phyloP scores from a whole-genome alignment of 768 basidiomycete species.

The Mycena albidolilacea region DNA sequence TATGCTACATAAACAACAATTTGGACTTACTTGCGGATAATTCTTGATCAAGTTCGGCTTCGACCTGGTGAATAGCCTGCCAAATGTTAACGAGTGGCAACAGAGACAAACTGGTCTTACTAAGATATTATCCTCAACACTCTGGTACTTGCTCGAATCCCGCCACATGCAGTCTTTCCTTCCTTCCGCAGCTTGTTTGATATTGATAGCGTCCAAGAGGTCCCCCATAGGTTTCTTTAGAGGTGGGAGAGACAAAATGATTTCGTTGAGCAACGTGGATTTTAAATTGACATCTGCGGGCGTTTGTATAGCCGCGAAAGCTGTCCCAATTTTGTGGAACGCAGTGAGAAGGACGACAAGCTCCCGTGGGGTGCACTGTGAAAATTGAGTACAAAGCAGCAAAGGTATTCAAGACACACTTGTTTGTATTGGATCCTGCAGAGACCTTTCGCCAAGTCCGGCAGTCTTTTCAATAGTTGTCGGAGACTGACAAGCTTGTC shows the following conservation, averaged over 20 bases:
- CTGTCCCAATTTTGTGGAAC: constrained; percentile 76
- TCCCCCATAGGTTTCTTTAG: constrained; percentile 68
- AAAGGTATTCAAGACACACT: constrained; percentile 55
- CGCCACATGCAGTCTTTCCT: constrained; percentile 81
- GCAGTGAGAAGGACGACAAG: constrained; percentile 82
- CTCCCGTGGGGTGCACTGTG: constrained; percentile 87
- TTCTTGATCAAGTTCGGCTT: constrained; percentile 81
- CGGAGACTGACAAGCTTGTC: constrained; percentile 78
- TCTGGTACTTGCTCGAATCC: constrained; percentile 61
- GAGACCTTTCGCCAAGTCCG: constrained; percentile 90
- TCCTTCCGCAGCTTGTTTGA: constrained; percentile 76
- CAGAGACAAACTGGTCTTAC: constrained; percentile 53
- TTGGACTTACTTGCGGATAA: constrained; percentile 70
- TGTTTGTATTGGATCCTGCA: constrained; percentile 93
- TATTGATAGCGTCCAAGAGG: constrained; percentile 69
- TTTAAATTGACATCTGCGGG: constrained; percentile 69
- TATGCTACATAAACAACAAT: not conserved
- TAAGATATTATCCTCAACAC: constrained; percentile 69
- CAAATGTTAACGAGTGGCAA: constrained; percentile 20
- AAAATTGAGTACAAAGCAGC: not conserved
- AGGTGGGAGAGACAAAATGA: constrained; percentile 77
- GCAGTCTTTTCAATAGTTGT: constrained; percentile 78
- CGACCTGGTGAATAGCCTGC: constrained; percentile 77
- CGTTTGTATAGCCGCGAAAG: constrained; percentile 68
- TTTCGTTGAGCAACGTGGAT: constrained; percentile 77